phyloP scores from a whole-genome alignment of 2,329 filamentous ascomycete species.

The Aspergillus floridensis region DNA sequence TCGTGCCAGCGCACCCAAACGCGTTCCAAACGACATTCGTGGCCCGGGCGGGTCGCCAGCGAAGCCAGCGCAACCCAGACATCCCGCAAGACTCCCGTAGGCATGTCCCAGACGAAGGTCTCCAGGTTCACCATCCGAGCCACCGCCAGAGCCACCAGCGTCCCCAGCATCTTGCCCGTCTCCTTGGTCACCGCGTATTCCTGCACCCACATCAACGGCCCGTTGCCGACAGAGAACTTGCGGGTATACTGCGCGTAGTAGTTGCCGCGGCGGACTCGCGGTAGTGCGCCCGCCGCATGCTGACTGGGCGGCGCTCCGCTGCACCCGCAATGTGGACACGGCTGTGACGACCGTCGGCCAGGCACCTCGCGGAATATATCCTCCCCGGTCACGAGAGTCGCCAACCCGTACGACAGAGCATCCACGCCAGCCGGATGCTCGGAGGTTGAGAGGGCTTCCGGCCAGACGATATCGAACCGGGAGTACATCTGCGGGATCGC shows the following conservation, averaged over 20 bases:
- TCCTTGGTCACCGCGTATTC: constrained; percentile 82
- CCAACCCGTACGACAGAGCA: constrained; percentile 76
- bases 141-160: constrained; percentile 74
- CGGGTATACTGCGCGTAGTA: constrained; percentile 75
- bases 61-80: constrained; percentile 77
- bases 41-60: constrained; percentile 60
- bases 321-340: constrained; percentile 34
- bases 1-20: constrained; percentile 84
- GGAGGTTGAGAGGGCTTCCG: constrained; percentile 63
- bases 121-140: constrained; percentile 79
- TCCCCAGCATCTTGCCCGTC: constrained; percentile 84
- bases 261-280: constrained; percentile 57
- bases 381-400: constrained; percentile 73
- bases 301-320: constrained; percentile 7
- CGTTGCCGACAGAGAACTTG: constrained; percentile 83
- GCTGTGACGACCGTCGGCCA: constrained; percentile 26
- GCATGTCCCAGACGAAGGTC: constrained; percentile 86
- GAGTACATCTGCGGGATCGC: constrained; percentile 78
- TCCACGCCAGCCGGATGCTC: constrained; percentile 72
- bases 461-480: constrained; percentile 86
- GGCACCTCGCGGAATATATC: constrained; percentile 57
- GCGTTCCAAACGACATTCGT: constrained; percentile 66
- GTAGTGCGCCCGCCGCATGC: constrained; percentile 1
- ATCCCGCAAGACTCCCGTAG: constrained; percentile 75
- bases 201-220: constrained; percentile 71